These are phyloP conservation scores for Aspergillus sp. DNA, from an alignment of 2,329 filamentous ascomycete species.

Conservation along the genomic window DNA sequence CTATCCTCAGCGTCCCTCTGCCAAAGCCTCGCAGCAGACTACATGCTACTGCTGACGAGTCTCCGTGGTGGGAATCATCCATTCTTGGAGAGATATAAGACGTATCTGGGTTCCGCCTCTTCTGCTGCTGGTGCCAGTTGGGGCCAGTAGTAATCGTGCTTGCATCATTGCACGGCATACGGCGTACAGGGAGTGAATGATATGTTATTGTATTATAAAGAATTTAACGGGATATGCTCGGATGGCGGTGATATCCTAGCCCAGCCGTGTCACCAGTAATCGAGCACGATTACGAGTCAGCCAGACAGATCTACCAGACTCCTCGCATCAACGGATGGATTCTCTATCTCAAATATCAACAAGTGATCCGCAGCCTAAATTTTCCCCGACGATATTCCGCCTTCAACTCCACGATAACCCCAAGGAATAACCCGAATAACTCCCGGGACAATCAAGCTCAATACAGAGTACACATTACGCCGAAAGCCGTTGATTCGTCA, in stretches of 20 bases:
- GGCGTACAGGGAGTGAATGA: too few species aligned
- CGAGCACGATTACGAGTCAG: too few species aligned
- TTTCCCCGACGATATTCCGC: conserved; percentile 17
- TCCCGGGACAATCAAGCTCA: conserved; percentile 2
- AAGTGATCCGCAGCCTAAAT: too few species aligned
- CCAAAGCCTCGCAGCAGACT: conserved; percentile 22
- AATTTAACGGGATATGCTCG: too few species aligned
- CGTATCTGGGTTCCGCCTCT: conserved; percentile 18
- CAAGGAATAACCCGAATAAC: conserved; percentile 7
- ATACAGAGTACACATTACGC: not conserved
- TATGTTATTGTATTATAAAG: too few species aligned
- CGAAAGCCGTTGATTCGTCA: not conserved
- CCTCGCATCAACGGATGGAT: too few species aligned
- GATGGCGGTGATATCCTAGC: too few species aligned
- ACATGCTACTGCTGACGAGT: conserved; percentile 23
- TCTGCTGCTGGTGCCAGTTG: conserved; percentile 10
- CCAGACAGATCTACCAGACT: too few species aligned
- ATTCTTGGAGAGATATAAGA: conserved; percentile 25
- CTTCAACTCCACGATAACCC: not conserved
- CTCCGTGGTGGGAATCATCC: conserved; percentile 31
- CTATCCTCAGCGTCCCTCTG: conserved; percentile 4
- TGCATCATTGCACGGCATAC: too few species aligned
- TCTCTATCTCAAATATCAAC: too few species aligned
- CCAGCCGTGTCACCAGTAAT: too few species aligned
- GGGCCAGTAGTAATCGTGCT: conserved; percentile 9